These are phyloP conservation scores for Fusarium vanettenii DNA, from an alignment of 2,329 filamentous ascomycete species.

Conservation along the genomic window DNA sequence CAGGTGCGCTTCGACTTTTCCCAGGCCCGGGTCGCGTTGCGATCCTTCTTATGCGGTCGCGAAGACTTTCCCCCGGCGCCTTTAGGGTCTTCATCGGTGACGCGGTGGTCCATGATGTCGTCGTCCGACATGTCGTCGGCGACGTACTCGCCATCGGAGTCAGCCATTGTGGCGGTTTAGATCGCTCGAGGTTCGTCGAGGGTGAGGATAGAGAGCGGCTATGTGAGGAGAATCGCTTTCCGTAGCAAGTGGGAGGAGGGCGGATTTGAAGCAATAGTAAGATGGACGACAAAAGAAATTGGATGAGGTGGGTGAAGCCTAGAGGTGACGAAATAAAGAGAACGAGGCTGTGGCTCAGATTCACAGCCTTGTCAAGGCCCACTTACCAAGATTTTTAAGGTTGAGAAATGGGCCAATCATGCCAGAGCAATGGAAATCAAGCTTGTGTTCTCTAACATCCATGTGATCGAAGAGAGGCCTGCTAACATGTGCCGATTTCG, in stretches of 20 bases:
- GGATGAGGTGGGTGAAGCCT: constrained; percentile 11
- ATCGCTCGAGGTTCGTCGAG: neutral
- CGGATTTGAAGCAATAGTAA: neutral
- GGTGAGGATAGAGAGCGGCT: neutral
- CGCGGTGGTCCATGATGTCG: constrained; percentile 65
- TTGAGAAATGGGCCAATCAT: constrained; percentile 31
- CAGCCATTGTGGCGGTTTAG: constrained; percentile 66
- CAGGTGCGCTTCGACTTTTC: constrained; percentile 75
- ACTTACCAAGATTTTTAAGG: constrained; percentile 19
- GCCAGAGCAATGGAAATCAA: constrained; percentile 13
- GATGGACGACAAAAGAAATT: neutral
- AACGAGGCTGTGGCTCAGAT: constrained; percentile 40
- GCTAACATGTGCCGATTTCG: neutral
- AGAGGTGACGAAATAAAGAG: constrained; percentile 35
- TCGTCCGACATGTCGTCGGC: constrained; percentile 73
- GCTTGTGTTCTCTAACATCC: neutral
- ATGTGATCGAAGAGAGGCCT: neutral
- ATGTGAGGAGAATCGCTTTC: neutral
- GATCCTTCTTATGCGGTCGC: constrained; percentile 47
- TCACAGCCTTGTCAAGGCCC: constrained; percentile 41
- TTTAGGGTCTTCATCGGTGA: constrained; percentile 53
- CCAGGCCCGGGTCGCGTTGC: constrained; percentile 68
- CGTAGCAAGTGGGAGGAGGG: neutral
- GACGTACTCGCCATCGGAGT: constrained; percentile 79
- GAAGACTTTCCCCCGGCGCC: constrained; percentile 44